phyloP scores from a whole-genome alignment of 2,329 filamentous ascomycete species.

The Chaetothyriales sp. region DNA sequence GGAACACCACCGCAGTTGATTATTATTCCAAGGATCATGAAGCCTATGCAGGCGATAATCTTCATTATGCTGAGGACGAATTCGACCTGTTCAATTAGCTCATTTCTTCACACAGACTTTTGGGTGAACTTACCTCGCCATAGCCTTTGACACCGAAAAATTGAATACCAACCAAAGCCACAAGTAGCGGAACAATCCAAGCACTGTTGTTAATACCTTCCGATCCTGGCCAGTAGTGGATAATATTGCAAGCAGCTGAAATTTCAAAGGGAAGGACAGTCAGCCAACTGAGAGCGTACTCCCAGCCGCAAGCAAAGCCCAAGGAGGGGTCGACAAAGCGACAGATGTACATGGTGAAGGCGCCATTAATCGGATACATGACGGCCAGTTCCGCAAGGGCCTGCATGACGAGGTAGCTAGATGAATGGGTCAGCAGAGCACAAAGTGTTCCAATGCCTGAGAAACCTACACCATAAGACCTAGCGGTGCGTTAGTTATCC shows the following conservation, averaged over 20 bases:
- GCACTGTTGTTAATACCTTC: slow-evolving; percentile 19
- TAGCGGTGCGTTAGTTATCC: not conserved
- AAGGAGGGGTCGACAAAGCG: slow-evolving; percentile 49
- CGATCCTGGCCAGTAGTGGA: slow-evolving; percentile 43
- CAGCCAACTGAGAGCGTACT: slow-evolving; percentile 41
- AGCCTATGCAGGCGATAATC: slow-evolving; percentile 45
- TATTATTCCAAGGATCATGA: slow-evolving; percentile 69
- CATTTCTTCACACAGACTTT: not conserved
- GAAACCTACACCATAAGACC: slow-evolving; percentile 35
- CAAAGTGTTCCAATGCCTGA: slow-evolving; percentile 33
- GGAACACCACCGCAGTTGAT: slow-evolving; percentile 60
- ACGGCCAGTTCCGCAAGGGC: slow-evolving; percentile 48
- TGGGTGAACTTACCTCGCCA: slow-evolving; percentile 14
- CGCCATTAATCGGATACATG: slow-evolving; percentile 48
- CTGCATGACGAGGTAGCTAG: slow-evolving; percentile 36
- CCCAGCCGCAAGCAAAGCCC: slow-evolving; percentile 31
- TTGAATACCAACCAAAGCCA: slow-evolving; percentile 25
- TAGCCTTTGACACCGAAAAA: slow-evolving; percentile 43
- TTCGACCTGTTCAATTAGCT: slow-evolving; percentile 38
- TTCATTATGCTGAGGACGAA: slow-evolving; percentile 47
- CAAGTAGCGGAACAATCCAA: slow-evolving; percentile 16
- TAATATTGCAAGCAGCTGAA: slow-evolving; percentile 37
- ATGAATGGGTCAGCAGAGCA: slow-evolving; percentile 28
- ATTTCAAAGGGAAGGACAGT: slow-evolving; percentile 41
- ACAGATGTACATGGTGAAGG: slow-evolving; percentile 42